Evolutionary conservation across 371 early-diverging fungal species (phyloP), one percentile per base, ranked within the genome.

Genomic region (Chytridium lagenaria): DNA sequence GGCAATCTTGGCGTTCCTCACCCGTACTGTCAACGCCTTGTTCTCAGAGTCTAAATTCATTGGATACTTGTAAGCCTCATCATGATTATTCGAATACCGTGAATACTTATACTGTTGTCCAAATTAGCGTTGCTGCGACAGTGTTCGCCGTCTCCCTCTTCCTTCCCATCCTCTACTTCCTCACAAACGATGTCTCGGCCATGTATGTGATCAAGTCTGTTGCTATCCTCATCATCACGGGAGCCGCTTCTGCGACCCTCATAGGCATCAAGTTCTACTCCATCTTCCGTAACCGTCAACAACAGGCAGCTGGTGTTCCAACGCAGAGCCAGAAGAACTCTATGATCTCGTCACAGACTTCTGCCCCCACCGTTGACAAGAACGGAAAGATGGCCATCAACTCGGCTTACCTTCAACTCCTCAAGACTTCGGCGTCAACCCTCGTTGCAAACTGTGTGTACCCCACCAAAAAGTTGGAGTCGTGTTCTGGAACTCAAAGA

Each of bases 211-310:
- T 69, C 40, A 69, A 59, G 31, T 55, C 70, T n/a, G 36, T 69
- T 59, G 38, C 70, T 30, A 38, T 59, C 40, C 55, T 69, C 59
- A n/a, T 69, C 38, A 31, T 59, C 33, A 16, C 31, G n/a, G 38
- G 37, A 1, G 28, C 59, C 23, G 70, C 59, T 3, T 37, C n/a
- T 3, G 33, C 30, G 38, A 39, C 26, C 36, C 26, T 69, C 37
- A 55, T 69, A 31, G 70, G 37, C 22, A 40, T 69, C 59, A 69
- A 69, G 36, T 69, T 69, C 49, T 59, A 37, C 10, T 31, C 49
- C 31, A 69, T 69, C 33, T 69, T 59, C 70, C 57, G 34, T 3
- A 69, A 59, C 30, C 59, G 59, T 30, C 68, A 68, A 34, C 7
- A 22, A 7, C 15, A 37, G 40, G 66, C 37, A 22, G 3, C 38